Evolutionary conservation across 78 protist genomes (phyloP), one percentile per base, ranked within the genome.

Genomic region (Dictyostelium capitatum): DNA sequence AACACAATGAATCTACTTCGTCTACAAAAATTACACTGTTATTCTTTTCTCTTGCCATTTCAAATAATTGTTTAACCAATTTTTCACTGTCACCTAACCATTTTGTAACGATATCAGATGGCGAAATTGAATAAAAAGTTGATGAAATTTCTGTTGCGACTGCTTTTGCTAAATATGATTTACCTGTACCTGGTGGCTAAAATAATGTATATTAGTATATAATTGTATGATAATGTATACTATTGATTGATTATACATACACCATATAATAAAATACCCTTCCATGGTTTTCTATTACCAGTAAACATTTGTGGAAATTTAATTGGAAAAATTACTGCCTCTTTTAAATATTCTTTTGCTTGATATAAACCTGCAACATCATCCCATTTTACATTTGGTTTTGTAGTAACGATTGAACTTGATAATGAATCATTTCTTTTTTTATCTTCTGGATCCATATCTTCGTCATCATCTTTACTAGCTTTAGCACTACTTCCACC

Each of bases 181-280:
- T 99, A 54, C 99, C 99, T 6, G 99, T 98, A 20, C 99, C 99
- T n/a, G 99, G 99, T 23, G 99, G 99, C 91, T 53, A 59, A 11
- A 37, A 1, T 53, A 14, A 53, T 53, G 12, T 14, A 53, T 14
- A 53, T 53, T 53, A 53, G 59, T 53, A 4, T 53, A 6, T 53
- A 15, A 12, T 53, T 4, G 0, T 53, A 2, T 53, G 14, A n/a
- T n/a, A n/a, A n/a, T 10, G 12, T 14, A n/a, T 69, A 4, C 48
- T n/a, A 0, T 43, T 8, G 57, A 14, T 25, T 67, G 9, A 7
- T 46, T 20, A 3, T 20, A 92, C 96, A 6, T 96, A 97, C 96
- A 41, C 99, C 99, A 92, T 97, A 99, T 41, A 99, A 95, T 48
- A 99, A 95, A 32, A 99, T 98, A 37, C 99, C 99, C 2, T 92